Conservation (phyloP, 371 early-diverging fungal genomes). For the Paraphysoderma sedebokerense region DNA sequence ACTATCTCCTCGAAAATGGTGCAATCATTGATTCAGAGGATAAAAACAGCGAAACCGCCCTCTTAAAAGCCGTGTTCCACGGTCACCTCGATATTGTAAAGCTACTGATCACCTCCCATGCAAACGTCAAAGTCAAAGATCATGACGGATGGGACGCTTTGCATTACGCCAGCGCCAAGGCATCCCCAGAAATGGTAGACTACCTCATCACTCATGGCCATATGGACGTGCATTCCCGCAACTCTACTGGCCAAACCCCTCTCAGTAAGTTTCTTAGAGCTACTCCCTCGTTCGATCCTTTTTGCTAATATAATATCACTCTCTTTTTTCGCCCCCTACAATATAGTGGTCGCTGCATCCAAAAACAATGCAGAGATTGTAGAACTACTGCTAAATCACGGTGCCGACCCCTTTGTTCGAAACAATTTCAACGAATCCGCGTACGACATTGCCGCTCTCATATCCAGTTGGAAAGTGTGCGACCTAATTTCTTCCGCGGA, state of each 20-base stretch:
- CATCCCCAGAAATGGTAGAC: slow-evolving; percentile 36
- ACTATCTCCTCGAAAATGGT: slow-evolving; percentile 38
- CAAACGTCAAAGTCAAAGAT: slow-evolving; percentile 48
- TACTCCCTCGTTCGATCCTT: not conserved
- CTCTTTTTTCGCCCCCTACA: not conserved
- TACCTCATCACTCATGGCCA: slow-evolving; percentile 30
- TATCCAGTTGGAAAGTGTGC: too few relatives aligned
- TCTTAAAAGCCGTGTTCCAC: slow-evolving; percentile 55
- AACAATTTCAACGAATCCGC: slow-evolving; percentile 59
- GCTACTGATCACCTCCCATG: slow-evolving; percentile 39
- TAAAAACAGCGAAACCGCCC: slow-evolving; percentile 58
- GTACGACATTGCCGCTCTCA: slow-evolving; percentile 57
- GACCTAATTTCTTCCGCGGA: not conserved
- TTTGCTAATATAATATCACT: too few relatives aligned
- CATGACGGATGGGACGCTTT: slow-evolving; percentile 73
- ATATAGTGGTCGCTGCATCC: slow-evolving; percentile 56
- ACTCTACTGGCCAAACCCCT: slow-evolving; percentile 52
- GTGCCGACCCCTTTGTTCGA: slow-evolving; percentile 42
- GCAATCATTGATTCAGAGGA: slow-evolving; percentile 48
- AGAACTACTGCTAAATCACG: slow-evolving; percentile 38
- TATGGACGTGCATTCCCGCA: slow-evolving; percentile 40
- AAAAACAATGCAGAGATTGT: slow-evolving; percentile 49
- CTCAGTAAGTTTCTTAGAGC: slow-evolving; percentile 31
- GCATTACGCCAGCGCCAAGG: slow-evolving; percentile 55
- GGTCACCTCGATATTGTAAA: slow-evolving; percentile 45